Evolutionary conservation across 192 early-diverging fungal species (phyloP).

Genomic region (Coemansia javaensis): DNA sequence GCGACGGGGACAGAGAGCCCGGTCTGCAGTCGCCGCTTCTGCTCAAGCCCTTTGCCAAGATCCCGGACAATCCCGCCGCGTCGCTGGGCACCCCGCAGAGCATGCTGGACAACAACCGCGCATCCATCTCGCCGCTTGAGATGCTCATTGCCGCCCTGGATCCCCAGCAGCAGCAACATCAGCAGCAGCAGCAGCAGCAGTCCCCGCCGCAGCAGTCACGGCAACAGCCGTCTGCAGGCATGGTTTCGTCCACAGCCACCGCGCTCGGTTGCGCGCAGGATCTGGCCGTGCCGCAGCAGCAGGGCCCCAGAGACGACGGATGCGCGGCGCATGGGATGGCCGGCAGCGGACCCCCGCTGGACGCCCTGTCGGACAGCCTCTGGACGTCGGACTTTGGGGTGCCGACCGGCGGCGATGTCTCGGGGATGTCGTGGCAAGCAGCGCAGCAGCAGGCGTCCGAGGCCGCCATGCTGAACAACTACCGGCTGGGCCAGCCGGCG

Average conservation of each 20-base stretch:
- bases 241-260: neutral
- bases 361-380: slow-evolving; percentile 1
- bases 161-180: slow-evolving; percentile 26
- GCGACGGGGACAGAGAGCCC: neutral
- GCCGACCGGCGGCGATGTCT: neutral
- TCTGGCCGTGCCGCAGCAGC: neutral
- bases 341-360: neutral
- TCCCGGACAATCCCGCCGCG: neutral
- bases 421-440: slow-evolving; percentile 5
- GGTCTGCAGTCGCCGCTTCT: slow-evolving; percentile 25
- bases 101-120: slow-evolving; percentile 14
- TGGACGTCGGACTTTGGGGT: slow-evolving; percentile 1
- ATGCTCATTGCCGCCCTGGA: slow-evolving; percentile 48
- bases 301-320: neutral
- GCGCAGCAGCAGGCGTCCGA: slow-evolving; percentile 13
- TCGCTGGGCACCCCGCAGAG: slow-evolving; percentile 34
- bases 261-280: neutral
- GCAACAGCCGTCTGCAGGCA: neutral
- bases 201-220: too few relatives aligned
- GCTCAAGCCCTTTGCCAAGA: slow-evolving; percentile 27
- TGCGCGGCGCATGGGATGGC: neutral
- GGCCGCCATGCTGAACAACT: slow-evolving; percentile 9
- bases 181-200: too few relatives aligned
- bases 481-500: slow-evolving; percentile 27
- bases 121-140: slow-evolving; percentile 33